Percentiles rank a stretch among this genome's conserved stretches.
Evolutionary conservation across 2,329 filamentous ascomycete species (phyloP).

Genomic region (Huntiella decipiens): DNA sequence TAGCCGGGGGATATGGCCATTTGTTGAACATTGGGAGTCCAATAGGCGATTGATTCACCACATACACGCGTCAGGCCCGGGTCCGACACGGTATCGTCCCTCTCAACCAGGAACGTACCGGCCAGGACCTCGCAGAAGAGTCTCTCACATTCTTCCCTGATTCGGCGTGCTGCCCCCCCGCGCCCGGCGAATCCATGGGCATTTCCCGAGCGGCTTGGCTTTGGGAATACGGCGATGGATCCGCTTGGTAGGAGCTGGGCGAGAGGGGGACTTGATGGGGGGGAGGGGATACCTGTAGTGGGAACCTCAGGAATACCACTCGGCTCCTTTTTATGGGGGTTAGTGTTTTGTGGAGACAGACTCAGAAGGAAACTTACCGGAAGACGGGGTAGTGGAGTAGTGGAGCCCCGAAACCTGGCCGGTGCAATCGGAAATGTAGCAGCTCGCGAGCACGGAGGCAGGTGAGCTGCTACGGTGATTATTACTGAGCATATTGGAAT

Average conservation of each 20-base stretch:
- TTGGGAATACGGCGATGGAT: too few relatives aligned
- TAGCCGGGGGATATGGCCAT: conserved; percentile 12
- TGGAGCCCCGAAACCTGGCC: conserved; percentile 66
- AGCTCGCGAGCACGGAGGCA: conserved; percentile 72
- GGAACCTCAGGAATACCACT: conserved; percentile 93
- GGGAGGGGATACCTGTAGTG: conserved; percentile 67
- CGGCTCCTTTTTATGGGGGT: conserved; percentile 36
- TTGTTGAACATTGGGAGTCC: background rate
- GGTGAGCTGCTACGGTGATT: conserved; percentile 57
- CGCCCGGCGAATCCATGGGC: conserved; percentile 26
- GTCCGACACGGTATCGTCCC: conserved; percentile 55
- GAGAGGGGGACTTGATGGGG: conserved; percentile 77
- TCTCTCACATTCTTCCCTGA: conserved; percentile 99
- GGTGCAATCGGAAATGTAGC: conserved; percentile 65
- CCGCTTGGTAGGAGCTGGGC: conserved; percentile 20
- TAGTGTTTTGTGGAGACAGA: background rate
- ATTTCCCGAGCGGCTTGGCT: too few relatives aligned
- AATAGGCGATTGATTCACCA: background rate
- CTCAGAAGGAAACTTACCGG: conserved; percentile 33
- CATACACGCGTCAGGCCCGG: conserved; percentile 74
- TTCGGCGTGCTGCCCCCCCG: conserved; percentile 90
- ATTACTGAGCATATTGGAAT: conserved; percentile 47
- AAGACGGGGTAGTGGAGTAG: conserved; percentile 84
- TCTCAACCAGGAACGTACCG: conserved; percentile 90
- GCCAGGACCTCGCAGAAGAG: conserved; percentile 96